These are phyloP conservation scores for Sporisorium iseilematis-ciliati DNA, from an alignment of 1,284 basidiomycete genomes.

Conservation along the genomic window DNA sequence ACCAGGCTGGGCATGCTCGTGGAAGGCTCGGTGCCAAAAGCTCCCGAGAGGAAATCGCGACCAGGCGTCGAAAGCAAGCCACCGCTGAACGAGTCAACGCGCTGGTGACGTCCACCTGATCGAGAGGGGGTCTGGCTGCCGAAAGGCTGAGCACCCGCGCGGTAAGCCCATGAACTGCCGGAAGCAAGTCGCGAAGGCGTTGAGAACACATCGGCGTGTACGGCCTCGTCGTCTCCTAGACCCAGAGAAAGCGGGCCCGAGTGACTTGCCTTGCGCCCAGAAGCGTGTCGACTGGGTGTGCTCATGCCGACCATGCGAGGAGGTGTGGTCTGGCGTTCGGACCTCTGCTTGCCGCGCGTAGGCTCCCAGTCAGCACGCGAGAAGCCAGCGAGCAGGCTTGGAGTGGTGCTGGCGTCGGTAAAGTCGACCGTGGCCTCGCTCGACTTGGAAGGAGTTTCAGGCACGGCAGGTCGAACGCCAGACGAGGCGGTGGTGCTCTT, in stretches of 20 bases:
- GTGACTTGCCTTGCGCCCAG: constrained; percentile 40
- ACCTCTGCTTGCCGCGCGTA: constrained; percentile 21
- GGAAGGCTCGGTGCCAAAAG: constrained; percentile 47
- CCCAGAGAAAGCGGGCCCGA: constrained; percentile 39
- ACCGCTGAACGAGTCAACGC: constrained; percentile 50
- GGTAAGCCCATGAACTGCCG: constrained; percentile 47
- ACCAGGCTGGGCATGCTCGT: constrained; percentile 54
- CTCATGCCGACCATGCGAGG: constrained; percentile 40
- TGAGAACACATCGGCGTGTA: constrained; percentile 58
- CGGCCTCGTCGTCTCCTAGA: constrained; percentile 39
- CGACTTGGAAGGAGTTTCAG: constrained; percentile 39
- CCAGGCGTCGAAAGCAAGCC: constrained; percentile 43
- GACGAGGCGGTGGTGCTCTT: constrained; percentile 56
- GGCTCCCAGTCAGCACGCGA: constrained; percentile 51
- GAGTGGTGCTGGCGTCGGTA: constrained; percentile 44
- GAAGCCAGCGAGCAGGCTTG: constrained; percentile 48
- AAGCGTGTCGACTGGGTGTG: constrained; percentile 50
- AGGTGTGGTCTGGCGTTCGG: constrained; percentile 38
- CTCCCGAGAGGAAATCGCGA: constrained; percentile 44
- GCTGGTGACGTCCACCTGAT: constrained; percentile 41
- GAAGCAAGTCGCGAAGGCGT: constrained; percentile 56
- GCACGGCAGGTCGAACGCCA: constrained; percentile 39
- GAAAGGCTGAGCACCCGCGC: constrained; percentile 25
- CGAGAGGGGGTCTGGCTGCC: constrained; percentile 49
- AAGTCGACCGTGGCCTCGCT: constrained; percentile 45